These are phyloP conservation scores for Podochytrium sp. DNA, from an alignment of 192 early-diverging fungal genomes.

Conservation along the genomic window DNA sequence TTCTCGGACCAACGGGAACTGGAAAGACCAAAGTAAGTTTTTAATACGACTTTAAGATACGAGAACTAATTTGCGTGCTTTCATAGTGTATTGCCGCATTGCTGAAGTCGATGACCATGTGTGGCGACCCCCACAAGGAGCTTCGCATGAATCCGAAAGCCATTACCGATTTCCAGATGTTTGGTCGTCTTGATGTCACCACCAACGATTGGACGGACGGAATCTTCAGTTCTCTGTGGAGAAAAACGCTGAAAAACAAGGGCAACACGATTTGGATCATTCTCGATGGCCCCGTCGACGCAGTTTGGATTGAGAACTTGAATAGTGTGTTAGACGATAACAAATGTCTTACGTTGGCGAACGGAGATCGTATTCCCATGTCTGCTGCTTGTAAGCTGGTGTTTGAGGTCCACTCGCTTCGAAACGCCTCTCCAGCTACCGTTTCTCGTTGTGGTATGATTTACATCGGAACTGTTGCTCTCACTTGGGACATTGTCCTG, in stretches of 20 bases:
- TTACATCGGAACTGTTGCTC: conserved; percentile 67
- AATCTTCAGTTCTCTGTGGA: conserved; percentile 68
- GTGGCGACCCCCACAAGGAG: conserved; percentile 70
- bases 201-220: conserved; percentile 75
- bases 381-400: conserved; percentile 63
- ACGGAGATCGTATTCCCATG: conserved; percentile 70
- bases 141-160: conserved; percentile 71
- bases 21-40: conserved; percentile 65
- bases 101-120: conserved; percentile 63
- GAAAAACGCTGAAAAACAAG: conserved; percentile 67
- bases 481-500: conserved; percentile 69
- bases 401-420: conserved; percentile 65
- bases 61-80: too few species aligned
- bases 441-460: conserved; percentile 73
- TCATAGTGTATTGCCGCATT: conserved; percentile 63
- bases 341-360: conserved; percentile 69
- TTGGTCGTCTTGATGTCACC: conserved; percentile 65
- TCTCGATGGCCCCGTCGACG: conserved; percentile 69
- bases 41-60: too few species aligned
- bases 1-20: conserved; percentile 66
- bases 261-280: conserved; percentile 66
- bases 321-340: conserved; percentile 69
- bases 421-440: conserved; percentile 65
- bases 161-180: conserved; percentile 72
- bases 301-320: conserved; percentile 71